phyloP scores from a whole-genome alignment of 2,329 filamentous ascomycete genomes.

The Colletotrichum australisinense region DNA sequence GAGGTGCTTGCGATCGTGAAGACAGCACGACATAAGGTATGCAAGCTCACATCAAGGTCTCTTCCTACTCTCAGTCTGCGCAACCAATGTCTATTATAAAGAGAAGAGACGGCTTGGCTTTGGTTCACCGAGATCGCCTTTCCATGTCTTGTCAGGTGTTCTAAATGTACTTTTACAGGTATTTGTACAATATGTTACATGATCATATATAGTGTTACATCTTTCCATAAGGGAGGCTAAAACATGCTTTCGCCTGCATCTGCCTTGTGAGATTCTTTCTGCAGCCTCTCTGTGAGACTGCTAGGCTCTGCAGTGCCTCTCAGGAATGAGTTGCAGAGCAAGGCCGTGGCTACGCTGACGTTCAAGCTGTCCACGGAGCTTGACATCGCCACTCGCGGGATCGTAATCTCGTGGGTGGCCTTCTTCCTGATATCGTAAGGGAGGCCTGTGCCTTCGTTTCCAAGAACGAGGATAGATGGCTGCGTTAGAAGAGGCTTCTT shows the following conservation, averaged over 20 bases:
- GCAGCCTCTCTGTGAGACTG: slow-evolving; percentile 47
- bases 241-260: slow-evolving; percentile 29
- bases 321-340: slow-evolving; percentile 79
- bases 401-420: slow-evolving; percentile 74
- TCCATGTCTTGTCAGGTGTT: background rate
- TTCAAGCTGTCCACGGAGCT: slow-evolving; percentile 88
- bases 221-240: background rate
- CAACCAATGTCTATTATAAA: background rate
- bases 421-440: slow-evolving; percentile 71
- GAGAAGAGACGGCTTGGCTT: background rate
- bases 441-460: slow-evolving; percentile 83
- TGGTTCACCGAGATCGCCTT: background rate
- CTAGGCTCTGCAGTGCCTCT: slow-evolving; percentile 45
- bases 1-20: background rate
- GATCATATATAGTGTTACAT: slow-evolving; percentile 13
- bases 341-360: slow-evolving; percentile 86
- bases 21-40: background rate
- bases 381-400: slow-evolving; percentile 66
- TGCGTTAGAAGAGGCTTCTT: slow-evolving; percentile 65
- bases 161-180: slow-evolving; percentile 1
- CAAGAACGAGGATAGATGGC: slow-evolving; percentile 84
- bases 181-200: slow-evolving; percentile 16
- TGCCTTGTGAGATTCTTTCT: slow-evolving; percentile 47
- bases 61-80: background rate
- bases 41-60: background rate